phyloP scores from a whole-genome alignment of 345 rosid species.

The Anastatica hierochuntica region DNA sequence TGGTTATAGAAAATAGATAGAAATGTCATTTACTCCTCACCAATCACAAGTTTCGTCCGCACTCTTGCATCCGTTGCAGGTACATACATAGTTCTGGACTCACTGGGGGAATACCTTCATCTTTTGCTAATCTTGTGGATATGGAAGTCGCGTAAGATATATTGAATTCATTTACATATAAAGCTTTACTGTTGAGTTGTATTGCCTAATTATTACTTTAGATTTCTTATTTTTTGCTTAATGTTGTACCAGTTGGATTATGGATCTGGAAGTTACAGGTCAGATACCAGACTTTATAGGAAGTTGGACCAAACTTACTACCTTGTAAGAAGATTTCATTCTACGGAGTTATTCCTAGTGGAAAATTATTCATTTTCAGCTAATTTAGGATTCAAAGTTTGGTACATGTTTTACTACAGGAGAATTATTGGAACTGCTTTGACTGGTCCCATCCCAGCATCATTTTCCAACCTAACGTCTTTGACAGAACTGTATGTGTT shows the following conservation, averaged over 20 bases:
- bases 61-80: constrained; percentile 24
- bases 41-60: not conserved
- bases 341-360: not conserved
- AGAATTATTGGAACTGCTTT: constrained; percentile 50
- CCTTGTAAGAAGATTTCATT: constrained; percentile 31
- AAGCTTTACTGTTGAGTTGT: not conserved
- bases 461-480: constrained; percentile 42
- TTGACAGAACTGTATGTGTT: constrained; percentile 50
- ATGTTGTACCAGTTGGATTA: constrained; percentile 31
- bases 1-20: not conserved
- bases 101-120: constrained; percentile 45
- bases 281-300: constrained; percentile 50
- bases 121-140: constrained; percentile 33
- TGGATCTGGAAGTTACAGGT: constrained; percentile 38
- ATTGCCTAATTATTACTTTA: not conserved
- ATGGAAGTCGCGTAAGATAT: constrained; percentile 21
- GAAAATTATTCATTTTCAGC: not conserved
- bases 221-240: not conserved
- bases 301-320: constrained; percentile 36
- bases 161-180: not conserved
- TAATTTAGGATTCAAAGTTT: not conserved
- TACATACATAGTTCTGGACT: constrained; percentile 47
- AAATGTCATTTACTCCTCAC: not conserved
- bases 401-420: constrained; percentile 26
- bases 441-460: constrained; percentile 52